A percentile compares a stretch with the other conserved stretches of the same genome.
These are phyloP conservation scores for Ceratocystiopsis sp. DNA, from an alignment of 2,329 filamentous ascomycete species.

Conservation along the genomic window DNA sequence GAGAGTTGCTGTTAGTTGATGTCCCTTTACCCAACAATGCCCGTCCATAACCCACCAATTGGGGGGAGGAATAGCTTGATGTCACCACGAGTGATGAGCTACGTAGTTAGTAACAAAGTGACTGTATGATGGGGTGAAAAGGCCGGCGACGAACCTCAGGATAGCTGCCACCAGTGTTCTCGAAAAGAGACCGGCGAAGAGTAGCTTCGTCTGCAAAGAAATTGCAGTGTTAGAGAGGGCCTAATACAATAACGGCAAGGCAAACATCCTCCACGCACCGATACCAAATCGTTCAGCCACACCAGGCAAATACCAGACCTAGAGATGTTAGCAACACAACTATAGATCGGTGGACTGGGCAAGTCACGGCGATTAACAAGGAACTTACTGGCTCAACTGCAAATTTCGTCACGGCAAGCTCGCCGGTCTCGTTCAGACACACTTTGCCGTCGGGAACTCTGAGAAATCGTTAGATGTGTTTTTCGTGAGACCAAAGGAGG, in stretches of 20 bases:
- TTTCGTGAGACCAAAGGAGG: too few relatives aligned
- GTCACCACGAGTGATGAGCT: conserved; percentile 79
- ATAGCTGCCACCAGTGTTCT: conserved; percentile 90
- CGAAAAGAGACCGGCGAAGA: conserved; percentile 74
- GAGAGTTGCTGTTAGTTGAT: too few relatives aligned
- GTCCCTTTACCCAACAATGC: too few relatives aligned
- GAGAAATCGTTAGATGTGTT: neutral
- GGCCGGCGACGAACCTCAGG: conserved; percentile 43
- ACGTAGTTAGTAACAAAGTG: neutral
- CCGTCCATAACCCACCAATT: conserved; percentile 40
- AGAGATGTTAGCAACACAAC: conserved; percentile 1
- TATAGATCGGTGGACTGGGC: too few relatives aligned
- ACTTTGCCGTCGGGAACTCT: conserved; percentile 69
- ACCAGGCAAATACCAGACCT: conserved; percentile 67
- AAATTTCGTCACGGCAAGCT: conserved; percentile 88
- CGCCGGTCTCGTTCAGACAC: conserved; percentile 68
- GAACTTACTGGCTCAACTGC: conserved; percentile 74
- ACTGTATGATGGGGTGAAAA: too few relatives aligned
- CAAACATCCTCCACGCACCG: conserved; percentile 24
- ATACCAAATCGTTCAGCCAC: conserved; percentile 90
- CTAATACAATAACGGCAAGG: neutral
- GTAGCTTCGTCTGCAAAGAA: conserved; percentile 55
- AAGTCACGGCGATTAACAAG: neutral
- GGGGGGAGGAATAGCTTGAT: conserved; percentile 93
- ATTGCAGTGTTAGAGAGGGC: conserved; percentile 8